Base-by-base conservation (phyloP, 2,329 filamentous ascomycete species). In the Simplicillium sp. region DNA sequence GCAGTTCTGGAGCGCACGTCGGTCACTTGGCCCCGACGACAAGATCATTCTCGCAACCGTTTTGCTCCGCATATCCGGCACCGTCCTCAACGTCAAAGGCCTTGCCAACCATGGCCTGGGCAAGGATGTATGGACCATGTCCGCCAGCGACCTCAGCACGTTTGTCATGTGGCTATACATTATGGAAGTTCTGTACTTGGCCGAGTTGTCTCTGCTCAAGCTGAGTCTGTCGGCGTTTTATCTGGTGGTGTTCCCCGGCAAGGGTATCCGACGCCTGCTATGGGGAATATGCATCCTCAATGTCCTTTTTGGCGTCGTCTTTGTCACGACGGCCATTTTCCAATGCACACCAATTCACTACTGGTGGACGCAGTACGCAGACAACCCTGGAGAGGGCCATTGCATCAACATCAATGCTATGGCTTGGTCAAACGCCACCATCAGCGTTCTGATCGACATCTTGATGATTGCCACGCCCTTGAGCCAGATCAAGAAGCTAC, bases 201-300 rank as follows among this genome's bases (percentile, higher is more conserved):
- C 54, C 3, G 55, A 67, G 13, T 52, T 73, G 11, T 56, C 66
- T 2, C 54, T 72, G 18, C 59, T 71, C 13, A 75, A 77, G 46
- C 52, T 73, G 5, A 65, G 72, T 1, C 58, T 79, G 16, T 55
- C 78, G 1, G 61, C 71, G 49, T 75, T 78, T 53, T 77, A 75
- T 48, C 56, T 73, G 6, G 66, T 70, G 39, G 69, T 78, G 41
- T 79, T 79, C 45, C 70, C 70, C 0, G 50, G 54, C 0, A 44
- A 39, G 0, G 42, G 37, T 3, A 61, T 73, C 11, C 60, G 61
- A 12, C 56, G 54, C 6, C 37, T 68, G 11, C 56, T 74, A 6
- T 65, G 61, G 55, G 59, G 44, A n/a, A 69, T 68, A 0, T 48
- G 71, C 31, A 47, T 49, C 4, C 58, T 71, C 40, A 63, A 61